Conservation (phyloP, 23 red algal species). For the Gracilaria gracilis region DNA sequence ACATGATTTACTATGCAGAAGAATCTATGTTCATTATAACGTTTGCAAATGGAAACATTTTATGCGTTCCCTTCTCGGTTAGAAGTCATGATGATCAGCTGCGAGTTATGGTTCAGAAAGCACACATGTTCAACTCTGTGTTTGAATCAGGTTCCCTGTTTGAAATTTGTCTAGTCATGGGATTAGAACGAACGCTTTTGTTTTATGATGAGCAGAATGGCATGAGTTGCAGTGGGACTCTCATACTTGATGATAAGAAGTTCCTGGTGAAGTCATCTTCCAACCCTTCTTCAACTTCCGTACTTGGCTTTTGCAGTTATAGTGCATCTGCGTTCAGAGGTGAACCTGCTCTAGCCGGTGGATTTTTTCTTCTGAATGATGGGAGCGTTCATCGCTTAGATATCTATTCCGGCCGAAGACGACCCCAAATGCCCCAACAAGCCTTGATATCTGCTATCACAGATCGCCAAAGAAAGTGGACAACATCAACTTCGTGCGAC, state of each 20-base stretch:
- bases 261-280: slow-evolving; percentile 13
- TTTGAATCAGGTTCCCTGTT: neutral
- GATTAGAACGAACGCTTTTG: slow-evolving; percentile 26
- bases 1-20: slow-evolving; percentile 31
- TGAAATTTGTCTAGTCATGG: slow-evolving; percentile 23
- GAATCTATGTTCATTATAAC: slow-evolving; percentile 39
- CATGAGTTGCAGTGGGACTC: slow-evolving; percentile 13
- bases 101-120: neutral
- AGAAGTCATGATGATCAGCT: neutral
- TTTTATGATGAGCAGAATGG: slow-evolving; percentile 32
- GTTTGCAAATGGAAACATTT: slow-evolving; percentile 29
- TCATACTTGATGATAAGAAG: neutral
- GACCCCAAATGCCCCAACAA: slow-evolving; percentile 30
- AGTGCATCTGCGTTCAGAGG: slow-evolving; percentile 23
- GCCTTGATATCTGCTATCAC: slow-evolving; percentile 16
- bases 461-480: slow-evolving; percentile 32
- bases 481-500: neutral
- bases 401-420: slow-evolving; percentile 11
- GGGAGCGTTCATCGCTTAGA: slow-evolving; percentile 61
- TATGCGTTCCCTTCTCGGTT: slow-evolving; percentile 31
- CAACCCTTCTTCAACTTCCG: slow-evolving; percentile 13
- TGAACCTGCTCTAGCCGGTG: slow-evolving; percentile 4
- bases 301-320: slow-evolving; percentile 32
- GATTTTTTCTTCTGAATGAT: slow-evolving; percentile 62
- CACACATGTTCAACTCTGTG: slow-evolving; percentile 36